A percentile compares a stretch with the other conserved stretches of the same genome.
Evolutionary conservation across 495 filamentous ascomycete species (phyloP).

Genomic region (Xylaria nigripes): DNA sequence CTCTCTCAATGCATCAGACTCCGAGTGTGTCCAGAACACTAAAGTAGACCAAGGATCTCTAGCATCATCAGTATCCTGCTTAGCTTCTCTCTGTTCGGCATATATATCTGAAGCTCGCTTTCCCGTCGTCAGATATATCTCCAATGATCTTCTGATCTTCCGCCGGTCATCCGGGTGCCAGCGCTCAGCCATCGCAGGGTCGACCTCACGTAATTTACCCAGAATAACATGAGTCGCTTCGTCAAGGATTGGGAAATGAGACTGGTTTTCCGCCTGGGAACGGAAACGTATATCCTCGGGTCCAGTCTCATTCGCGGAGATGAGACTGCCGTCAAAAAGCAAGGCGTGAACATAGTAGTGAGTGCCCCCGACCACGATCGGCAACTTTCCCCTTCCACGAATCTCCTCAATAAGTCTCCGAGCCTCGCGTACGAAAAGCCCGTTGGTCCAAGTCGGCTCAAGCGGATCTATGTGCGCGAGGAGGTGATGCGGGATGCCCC

Average conservation of each 20-base stretch:
- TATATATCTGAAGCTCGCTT: constrained; percentile 82
- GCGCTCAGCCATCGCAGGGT: constrained; percentile 78
- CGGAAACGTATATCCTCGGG: constrained; percentile 6
- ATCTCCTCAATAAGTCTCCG: constrained; percentile 68
- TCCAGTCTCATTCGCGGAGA: constrained; percentile 19
- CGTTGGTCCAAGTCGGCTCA: constrained; percentile 75
- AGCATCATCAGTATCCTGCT: constrained; percentile 3
- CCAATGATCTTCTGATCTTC: constrained; percentile 82
- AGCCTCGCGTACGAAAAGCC: constrained; percentile 62
- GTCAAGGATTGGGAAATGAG: constrained; percentile 63
- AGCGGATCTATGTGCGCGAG: constrained; percentile 65
- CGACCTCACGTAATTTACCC: constrained; percentile 63
- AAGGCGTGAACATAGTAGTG: constrained; percentile 90
- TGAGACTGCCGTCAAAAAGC: constrained; percentile 61
- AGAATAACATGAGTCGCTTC: constrained; percentile 62
- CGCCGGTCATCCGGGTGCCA: constrained; percentile 93
- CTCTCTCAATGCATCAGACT: constrained; percentile 52
- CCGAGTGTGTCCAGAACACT: constrained; percentile 82
- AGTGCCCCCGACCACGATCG: constrained; percentile 88
- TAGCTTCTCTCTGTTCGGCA: constrained; percentile 52
- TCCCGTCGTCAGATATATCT: constrained; percentile 78
- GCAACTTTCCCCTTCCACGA: constrained; percentile 62
- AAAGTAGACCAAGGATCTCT: constrained; percentile 53
- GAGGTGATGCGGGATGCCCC: constrained; percentile 82
- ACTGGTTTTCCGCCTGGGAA: constrained; percentile 27